Percentiles rank a stretch among this genome's conserved stretches.
These are phyloP conservation scores for Mitragyna speciosa DNA, from an alignment of 257 asterid species.

Conservation along the genomic window DNA sequence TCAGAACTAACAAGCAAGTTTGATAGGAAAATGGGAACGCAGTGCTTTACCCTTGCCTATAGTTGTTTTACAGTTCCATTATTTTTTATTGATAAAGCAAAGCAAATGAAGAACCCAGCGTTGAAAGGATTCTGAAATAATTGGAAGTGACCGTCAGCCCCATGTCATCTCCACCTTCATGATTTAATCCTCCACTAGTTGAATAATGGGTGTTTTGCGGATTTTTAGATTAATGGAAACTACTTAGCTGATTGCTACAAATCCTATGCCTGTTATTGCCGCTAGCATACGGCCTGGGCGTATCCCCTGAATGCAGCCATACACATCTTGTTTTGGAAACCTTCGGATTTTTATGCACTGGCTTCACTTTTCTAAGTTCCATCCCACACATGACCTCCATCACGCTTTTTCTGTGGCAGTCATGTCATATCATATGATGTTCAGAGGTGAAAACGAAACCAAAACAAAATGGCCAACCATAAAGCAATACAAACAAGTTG, in stretches of 20 bases:
- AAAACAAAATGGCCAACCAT: slow-evolving; percentile 11
- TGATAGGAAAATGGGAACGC: no score
- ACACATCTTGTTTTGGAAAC: neutral
- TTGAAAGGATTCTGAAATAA: no score
- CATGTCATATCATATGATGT: neutral
- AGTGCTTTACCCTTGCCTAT: no score
- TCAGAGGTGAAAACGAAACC: neutral
- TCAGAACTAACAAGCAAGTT: no score
- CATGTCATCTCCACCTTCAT: neutral
- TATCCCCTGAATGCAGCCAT: neutral
- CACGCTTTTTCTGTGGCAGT: neutral
- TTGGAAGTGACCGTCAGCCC: neutral
- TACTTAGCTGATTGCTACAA: neutral
- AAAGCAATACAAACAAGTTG: neutral
- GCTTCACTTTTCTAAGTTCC: neutral
- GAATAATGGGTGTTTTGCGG: neutral
- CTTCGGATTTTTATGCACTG: slow-evolving; percentile 4
- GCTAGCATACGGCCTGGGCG: neutral
- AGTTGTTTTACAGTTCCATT: no score
- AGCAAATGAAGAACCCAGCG: no score
- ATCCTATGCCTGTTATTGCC: neutral
- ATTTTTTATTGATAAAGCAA: no score
- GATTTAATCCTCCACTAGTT: neutral
- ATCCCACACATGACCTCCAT: neutral
- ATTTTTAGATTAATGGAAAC: neutral